Evolutionary conservation across 371 early-diverging fungal species (phyloP).

Genomic region (Massospora cicadina): DNA sequence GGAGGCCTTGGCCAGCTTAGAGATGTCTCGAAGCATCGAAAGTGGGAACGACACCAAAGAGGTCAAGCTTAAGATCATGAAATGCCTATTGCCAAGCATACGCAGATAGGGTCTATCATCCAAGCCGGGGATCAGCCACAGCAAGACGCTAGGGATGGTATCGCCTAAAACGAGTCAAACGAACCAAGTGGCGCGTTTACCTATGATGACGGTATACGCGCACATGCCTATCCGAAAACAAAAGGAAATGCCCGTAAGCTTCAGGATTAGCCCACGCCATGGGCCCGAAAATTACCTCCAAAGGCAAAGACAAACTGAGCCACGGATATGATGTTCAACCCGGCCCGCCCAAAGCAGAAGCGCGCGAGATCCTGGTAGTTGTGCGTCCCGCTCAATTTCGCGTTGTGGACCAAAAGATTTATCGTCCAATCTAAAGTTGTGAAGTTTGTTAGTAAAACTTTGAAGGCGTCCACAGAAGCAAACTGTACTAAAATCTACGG

Average conservation of each 20-base stretch:
- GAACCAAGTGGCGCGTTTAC: too few relatives aligned
- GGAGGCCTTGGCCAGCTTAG: conserved; percentile 58
- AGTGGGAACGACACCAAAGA: conserved; percentile 48
- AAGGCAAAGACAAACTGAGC: conserved; percentile 69
- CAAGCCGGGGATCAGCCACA: conserved; percentile 38
- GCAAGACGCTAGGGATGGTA: conserved; percentile 54
- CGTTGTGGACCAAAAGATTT: conserved; percentile 39
- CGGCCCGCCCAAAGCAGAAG: conserved; percentile 51
- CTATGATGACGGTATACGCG: conserved; percentile 61
- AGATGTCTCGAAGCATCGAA: conserved; percentile 59
- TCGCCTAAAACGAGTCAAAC: too few relatives aligned
- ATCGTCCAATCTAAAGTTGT: conserved; percentile 73
- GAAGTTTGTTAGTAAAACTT: too few relatives aligned
- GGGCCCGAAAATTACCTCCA: conserved; percentile 35
- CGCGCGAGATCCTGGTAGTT: conserved; percentile 59
- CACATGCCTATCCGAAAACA: conserved; percentile 32
- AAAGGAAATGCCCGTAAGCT: not conserved
- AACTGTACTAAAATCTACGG: too few relatives aligned
- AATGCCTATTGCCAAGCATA: conserved; percentile 28
- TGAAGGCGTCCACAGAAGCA: too few relatives aligned
- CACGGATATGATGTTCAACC: conserved; percentile 45
- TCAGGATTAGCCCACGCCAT: not conserved
- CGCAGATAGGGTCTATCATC: conserved; percentile 26
- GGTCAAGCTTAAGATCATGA: conserved; percentile 46
- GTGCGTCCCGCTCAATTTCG: conserved; percentile 45